phyloP scores from a whole-genome alignment of 2,329 filamentous ascomycete species.

The Ceratocystis colombiana region DNA sequence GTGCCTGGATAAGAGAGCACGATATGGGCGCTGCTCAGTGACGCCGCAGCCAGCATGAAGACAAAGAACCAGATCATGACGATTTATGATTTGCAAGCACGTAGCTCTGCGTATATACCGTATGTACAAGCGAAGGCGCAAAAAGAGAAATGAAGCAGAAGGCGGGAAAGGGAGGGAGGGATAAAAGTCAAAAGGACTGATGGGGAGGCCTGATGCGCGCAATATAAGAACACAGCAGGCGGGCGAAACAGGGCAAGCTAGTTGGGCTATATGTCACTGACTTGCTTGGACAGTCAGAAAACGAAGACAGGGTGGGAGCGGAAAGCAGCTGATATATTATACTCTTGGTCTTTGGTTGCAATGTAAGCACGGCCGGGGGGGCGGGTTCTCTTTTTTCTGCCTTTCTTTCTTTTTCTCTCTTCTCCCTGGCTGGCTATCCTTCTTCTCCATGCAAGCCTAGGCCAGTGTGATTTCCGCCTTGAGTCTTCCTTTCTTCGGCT shows the following conservation, averaged over 20 bases:
- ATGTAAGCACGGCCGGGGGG: background rate
- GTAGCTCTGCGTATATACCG: background rate
- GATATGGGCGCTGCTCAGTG: slow-evolving; percentile 56
- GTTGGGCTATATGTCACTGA: no score
- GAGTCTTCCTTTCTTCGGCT: background rate
- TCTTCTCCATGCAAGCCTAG: background rate
- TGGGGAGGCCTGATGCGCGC: background rate
- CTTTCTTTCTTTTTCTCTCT: background rate
- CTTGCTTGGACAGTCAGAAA: background rate
- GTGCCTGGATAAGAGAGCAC: slow-evolving; percentile 79
- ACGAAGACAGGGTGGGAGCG: no score
- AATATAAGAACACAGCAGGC: background rate
- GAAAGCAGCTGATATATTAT: slow-evolving; percentile 2
- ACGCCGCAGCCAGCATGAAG: slow-evolving; percentile 38
- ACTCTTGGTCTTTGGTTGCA: background rate
- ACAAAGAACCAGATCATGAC: slow-evolving; percentile 41
- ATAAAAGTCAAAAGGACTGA: background rate
- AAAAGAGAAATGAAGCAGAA: no score
- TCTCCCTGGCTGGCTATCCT: background rate
- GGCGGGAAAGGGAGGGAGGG: no score
- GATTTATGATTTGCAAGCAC: slow-evolving; percentile 16
- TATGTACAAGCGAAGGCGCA: no score
- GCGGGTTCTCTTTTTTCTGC: background rate
- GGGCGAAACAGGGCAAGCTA: no score
- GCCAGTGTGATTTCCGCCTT: background rate